phyloP scores from a whole-genome alignment of 2,329 filamentous ascomycete species.

The Sclerotinia glacialis region DNA sequence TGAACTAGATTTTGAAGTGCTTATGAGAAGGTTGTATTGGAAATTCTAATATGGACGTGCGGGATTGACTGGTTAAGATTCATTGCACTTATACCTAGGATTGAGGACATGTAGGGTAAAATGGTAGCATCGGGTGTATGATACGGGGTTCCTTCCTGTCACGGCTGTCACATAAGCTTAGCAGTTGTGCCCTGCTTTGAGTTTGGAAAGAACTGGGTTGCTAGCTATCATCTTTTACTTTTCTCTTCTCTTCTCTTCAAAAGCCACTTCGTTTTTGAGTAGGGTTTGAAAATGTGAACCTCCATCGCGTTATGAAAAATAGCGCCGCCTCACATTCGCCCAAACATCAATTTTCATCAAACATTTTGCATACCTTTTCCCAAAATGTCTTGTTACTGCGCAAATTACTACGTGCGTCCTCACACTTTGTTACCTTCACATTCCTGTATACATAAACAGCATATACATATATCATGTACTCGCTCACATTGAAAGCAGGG shows the following conservation, averaged over 20 bases:
- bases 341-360: background rate
- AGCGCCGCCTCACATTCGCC: background rate
- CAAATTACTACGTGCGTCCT: constrained; percentile 18
- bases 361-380: background rate
- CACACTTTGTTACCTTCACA: background rate
- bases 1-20: background rate
- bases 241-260: background rate
- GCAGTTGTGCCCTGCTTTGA: background rate
- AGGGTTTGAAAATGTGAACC: background rate
- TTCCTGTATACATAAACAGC: background rate
- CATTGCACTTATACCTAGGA: background rate
- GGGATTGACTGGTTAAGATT: background rate
- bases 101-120: background rate
- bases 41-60: constrained; percentile 1
- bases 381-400: constrained; percentile 20
- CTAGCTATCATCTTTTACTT: background rate
- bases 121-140: background rate
- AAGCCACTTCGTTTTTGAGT: too few species aligned
- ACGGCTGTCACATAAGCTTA: background rate
- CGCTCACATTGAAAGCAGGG: background rate
- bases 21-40: background rate
- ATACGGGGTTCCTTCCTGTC: constrained; percentile 4
- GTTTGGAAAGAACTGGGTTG: background rate
- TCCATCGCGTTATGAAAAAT: background rate
- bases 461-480: background rate